phyloP scores from a whole-genome alignment of 805 yeast genomes.

The Lachancea cidri region DNA sequence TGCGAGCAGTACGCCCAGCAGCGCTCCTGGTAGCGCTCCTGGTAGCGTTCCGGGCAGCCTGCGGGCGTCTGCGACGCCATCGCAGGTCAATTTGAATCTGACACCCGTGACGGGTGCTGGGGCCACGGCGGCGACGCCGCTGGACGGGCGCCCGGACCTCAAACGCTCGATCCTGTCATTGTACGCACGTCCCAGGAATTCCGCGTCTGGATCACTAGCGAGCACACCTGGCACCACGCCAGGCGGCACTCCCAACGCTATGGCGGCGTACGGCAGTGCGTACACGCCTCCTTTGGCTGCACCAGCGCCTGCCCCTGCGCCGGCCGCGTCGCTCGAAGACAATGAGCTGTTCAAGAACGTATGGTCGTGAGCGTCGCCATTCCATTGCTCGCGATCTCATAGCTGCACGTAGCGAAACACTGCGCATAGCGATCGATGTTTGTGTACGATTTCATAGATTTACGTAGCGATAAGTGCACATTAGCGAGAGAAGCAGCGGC shows the following conservation, averaged over 20 bases:
- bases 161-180: slow-evolving; percentile 88
- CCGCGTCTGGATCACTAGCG: slow-evolving; percentile 32
- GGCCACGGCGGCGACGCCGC: slow-evolving; percentile 30
- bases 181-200: slow-evolving; percentile 53
- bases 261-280: slow-evolving; percentile 6
- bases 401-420: no score
- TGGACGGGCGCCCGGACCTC: slow-evolving; percentile 62
- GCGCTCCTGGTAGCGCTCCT: slow-evolving; percentile 6
- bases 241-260: slow-evolving; percentile 8
- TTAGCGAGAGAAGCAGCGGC: no score
- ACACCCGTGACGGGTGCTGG: slow-evolving; percentile 36
- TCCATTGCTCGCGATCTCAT: no score
- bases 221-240: slow-evolving; percentile 35
- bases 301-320: neutral
- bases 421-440: no score
- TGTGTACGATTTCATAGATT: no score
- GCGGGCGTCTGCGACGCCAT: slow-evolving; percentile 4
- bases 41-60: slow-evolving; percentile 4
- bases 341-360: slow-evolving; percentile 62
- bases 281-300: slow-evolving; percentile 14
- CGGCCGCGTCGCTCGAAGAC: slow-evolving; percentile 41
- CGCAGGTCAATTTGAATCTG: slow-evolving; percentile 10
- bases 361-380: slow-evolving; percentile 54
- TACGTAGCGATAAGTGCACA: no score
- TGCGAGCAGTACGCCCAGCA: slow-evolving; percentile 4